Evolutionary conservation across 1,284 basidiomycete species (phyloP), one percentile per base, ranked within the genome.

Genomic region (Ceratobasidium sp.): DNA sequence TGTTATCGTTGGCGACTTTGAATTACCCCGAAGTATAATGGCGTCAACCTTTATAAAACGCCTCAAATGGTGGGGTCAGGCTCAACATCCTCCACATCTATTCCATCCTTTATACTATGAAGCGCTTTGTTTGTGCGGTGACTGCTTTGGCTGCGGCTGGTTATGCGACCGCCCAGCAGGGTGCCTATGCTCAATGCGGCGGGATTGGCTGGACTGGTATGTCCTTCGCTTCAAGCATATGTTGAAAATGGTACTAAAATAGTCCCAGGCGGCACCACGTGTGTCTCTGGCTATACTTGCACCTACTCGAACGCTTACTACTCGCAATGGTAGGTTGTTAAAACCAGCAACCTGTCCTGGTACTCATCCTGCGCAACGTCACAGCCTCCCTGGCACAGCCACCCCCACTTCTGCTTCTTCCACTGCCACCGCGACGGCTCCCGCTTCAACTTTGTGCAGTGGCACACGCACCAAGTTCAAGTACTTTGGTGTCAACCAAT

Each of bases 401-500:
- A 41, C 6, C 36, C 36, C 36, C 36, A 41, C 36, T 11, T 5
- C 36, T 29, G 24, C 74, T 29, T 75, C 77, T 22, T 27, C 74
- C 36, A 76, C 77, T 31, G 65, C 74, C 22, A 59, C 60, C 59
- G 36, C 65, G 47, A 76, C 72, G 31, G 74, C 78, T 1, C 50
- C 75, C 15, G 63, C 75, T 24, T 44, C 75, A 11, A 60, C 57
- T 19, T 53, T 59, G n/a, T 75, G 76, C 53, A 75, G 77, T 50
- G 73, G 75, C 33, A 79, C 82, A 15, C 81, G 80, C 78, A 89
- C 87, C 59, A 89, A 89, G 81, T 90, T 91, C 86, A 83, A 85
- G 78, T 89, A 83, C 82, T 89, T 89, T 77, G 89, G 89, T 81
- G 89, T 90, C 44, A 90, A 88, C 81, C 82, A 90, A 79, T 87